These are phyloP conservation scores for Phytophthora pluvialis DNA, from an alignment of 352 stramenopile species.

Conservation along the genomic window DNA sequence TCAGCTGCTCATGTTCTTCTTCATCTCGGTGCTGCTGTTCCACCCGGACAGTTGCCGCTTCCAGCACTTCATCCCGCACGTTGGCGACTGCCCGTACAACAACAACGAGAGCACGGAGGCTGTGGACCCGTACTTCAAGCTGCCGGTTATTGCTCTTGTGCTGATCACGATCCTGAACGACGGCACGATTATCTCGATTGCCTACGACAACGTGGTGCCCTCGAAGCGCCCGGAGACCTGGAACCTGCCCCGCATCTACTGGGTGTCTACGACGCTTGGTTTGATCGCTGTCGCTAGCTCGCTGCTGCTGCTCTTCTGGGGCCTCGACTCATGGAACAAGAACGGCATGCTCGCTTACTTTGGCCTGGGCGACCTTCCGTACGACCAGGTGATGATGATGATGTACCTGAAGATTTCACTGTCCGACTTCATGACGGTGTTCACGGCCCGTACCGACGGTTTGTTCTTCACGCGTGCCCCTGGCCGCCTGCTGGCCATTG, in stretches of 20 bases:
- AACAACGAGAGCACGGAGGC: constrained; percentile 50
- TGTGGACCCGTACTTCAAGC: constrained; percentile 87
- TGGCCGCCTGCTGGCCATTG: constrained; percentile 70
- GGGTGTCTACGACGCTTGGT: constrained; percentile 60
- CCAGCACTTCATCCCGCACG: constrained; percentile 63
- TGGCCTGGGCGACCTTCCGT: constrained; percentile 74
- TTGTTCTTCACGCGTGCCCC: constrained; percentile 87
- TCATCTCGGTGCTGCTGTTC: constrained; percentile 92
- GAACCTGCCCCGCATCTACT: constrained; percentile 74
- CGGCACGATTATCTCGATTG: constrained; percentile 92
- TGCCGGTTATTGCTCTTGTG: constrained; percentile 94
- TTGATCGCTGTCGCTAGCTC: constrained; percentile 85
- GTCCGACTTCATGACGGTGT: constrained; percentile 94
- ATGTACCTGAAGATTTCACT: constrained; percentile 96
- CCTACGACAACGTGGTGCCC: constrained; percentile 88
- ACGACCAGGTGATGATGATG: constrained; percentile 91
- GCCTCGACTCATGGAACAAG: constrained; percentile 86
- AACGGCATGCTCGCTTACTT: constrained; percentile 65
- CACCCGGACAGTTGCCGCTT: constrained; percentile 82
- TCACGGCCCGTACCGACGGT: constrained; percentile 82
- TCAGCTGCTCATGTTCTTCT: constrained; percentile 94
- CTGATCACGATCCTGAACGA: constrained; percentile 97
- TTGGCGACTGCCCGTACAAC: constrained; percentile 60
- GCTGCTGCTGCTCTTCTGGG: constrained; percentile 84
- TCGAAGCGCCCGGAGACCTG: constrained; percentile 74